Evolutionary conservation across 164 flowering plant genomes (phyloP), one percentile per base, ranked within the genome.

Genomic region (Sedum album): DNA sequence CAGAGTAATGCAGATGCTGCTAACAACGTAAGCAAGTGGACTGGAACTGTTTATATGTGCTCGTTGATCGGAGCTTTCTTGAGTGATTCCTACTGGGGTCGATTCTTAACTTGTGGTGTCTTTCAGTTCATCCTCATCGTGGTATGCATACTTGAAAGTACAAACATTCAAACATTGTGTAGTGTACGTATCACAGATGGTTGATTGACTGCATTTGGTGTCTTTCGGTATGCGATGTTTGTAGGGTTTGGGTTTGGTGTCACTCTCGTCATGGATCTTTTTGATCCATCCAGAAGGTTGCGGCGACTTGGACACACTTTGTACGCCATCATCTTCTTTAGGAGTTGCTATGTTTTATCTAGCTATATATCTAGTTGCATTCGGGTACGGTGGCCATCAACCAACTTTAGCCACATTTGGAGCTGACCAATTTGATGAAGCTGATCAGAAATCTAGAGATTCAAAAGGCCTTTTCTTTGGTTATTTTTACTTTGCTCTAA

Each of bases 21-120:
- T 10, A 88, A 90, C 60, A 85, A 66, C 41, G 91, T 90, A 31
- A 88, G 93, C 79, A 84, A 73, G 48, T 90, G 96, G 96, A 88
- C 93, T 0, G 96, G 88, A 38, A 87, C 95, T 0, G 96, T 93
- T 20, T 93, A 93, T 64, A 10, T 90, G 63, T 90, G 78, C 73
- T 93, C 98, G 0, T 66, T 90, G 11, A 60, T 90, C 0, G 98
- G 89, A 2, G 98, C 98, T 5, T 88, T 90, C 72, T 83, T 90
- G 17, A 90, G 96, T 51, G 96, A 90, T 64, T 88, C 93, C 0
- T 90, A 93, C 66, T 90, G 90, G 90, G 98, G 96, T 5, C 82
- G 96, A 4, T 90, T 77, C 79, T 64, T 77, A n/a, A 90, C 98
- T 0, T 90, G 92, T 46, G 73, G 86, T 5, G 55, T 93, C 66